A percentile compares a stretch with the other conserved stretches of the same genome.
phyloP scores from a whole-genome alignment of 169 alveolate genomes.

The Pseudocohnilembus persalinus region DNA sequence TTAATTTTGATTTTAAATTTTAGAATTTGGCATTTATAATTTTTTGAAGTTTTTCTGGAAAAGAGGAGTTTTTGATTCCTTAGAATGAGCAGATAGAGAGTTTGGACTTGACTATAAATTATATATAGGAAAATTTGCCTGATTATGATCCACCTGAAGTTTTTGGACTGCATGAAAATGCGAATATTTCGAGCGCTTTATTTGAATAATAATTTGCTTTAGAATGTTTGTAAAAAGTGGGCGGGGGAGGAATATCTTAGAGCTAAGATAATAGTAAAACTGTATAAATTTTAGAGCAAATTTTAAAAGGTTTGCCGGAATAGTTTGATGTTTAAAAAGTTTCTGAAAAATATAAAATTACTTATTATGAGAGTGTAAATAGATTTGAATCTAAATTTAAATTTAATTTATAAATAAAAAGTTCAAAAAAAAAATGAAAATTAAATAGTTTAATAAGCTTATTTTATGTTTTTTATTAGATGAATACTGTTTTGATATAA shows the following conservation, averaged over 20 bases:
- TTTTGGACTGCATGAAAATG: slow-evolving; percentile 90
- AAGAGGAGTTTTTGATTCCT: slow-evolving; percentile 84
- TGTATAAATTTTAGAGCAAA: slow-evolving; percentile 65
- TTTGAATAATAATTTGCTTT: slow-evolving; percentile 76
- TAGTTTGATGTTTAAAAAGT: slow-evolving; percentile 77
- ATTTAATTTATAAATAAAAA: no score
- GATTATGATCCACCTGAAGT: slow-evolving; percentile 87
- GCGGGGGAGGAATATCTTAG: slow-evolving; percentile 34
- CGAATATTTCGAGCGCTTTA: slow-evolving; percentile 90
- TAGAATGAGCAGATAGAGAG: slow-evolving; percentile 59
- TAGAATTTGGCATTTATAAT: no score
- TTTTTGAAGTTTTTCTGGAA: slow-evolving; percentile 78
- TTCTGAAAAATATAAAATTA: slow-evolving; percentile 77
- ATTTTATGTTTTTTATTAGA: neutral
- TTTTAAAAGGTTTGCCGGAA: slow-evolving; percentile 70
- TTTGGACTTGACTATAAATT: slow-evolving; percentile 56
- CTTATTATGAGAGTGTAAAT: slow-evolving; percentile 78
- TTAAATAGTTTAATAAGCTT: neutral
- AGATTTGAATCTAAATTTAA: neutral
- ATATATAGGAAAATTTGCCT: slow-evolving; percentile 59
- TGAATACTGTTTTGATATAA: slow-evolving; percentile 88
- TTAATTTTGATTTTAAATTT: no score
- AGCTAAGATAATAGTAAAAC: slow-evolving; percentile 57
- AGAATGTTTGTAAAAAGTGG: slow-evolving; percentile 32
- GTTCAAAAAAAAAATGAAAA: neutral